Evolutionary conservation across 306 rosid species (phyloP).

Genomic region (Pachyrhizus erosus): DNA sequence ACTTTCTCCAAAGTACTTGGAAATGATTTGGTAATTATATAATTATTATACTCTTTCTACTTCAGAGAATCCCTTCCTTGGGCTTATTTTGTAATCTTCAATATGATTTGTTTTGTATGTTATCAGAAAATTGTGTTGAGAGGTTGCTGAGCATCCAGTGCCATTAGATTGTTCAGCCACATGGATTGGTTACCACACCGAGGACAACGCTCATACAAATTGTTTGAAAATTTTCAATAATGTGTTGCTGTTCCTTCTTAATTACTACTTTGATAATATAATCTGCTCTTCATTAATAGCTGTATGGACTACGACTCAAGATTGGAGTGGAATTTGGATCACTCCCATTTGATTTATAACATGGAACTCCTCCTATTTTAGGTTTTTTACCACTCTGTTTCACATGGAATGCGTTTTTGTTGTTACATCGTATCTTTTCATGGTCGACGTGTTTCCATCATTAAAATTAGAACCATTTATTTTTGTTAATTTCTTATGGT

Average conservation of each 20-base stretch:
- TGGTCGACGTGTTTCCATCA: no score
- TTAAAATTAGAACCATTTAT: no score
- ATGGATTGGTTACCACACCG: neutral
- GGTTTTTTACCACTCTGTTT: neutral
- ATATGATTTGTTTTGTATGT: no score
- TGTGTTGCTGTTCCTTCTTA: neutral
- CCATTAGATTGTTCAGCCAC: constrained; percentile 52
- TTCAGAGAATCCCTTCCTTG: no score
- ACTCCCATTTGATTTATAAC: neutral
- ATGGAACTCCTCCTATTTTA: neutral
- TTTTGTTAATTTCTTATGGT: no score
- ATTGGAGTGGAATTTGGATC: constrained; percentile 5
- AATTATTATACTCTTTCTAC: no score
- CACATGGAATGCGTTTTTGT: neutral
- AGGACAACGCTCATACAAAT: constrained; percentile 55
- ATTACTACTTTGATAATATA: neutral
- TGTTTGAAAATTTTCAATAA: neutral
- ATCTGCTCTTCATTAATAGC: neutral
- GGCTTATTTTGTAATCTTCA: no score
- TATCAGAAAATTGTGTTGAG: no score
- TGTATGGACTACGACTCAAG: neutral
- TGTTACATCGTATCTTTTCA: neutral
- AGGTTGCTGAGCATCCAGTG: constrained; percentile 44
- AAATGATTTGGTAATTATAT: no score
- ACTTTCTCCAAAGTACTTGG: no score